phyloP scores from a whole-genome alignment of 805 yeast species.

The Saturnispora diversa region DNA sequence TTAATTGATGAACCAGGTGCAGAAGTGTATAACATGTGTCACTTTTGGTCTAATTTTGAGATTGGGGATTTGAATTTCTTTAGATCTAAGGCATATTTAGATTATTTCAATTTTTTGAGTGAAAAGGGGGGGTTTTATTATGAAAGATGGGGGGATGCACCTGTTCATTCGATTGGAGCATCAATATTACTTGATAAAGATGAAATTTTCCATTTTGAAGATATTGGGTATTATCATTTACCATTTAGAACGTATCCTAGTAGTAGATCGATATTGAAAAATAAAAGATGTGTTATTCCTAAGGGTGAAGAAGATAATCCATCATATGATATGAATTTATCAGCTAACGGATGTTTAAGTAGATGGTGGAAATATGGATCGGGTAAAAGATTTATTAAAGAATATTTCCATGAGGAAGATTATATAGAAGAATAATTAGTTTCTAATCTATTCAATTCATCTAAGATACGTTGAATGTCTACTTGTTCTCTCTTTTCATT shows the following conservation, averaged over 20 bases:
- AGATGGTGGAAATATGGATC: slow-evolving; percentile 72
- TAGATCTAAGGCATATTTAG: slow-evolving; percentile 53
- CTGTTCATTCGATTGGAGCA: slow-evolving; percentile 71
- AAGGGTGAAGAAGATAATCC: slow-evolving; percentile 26
- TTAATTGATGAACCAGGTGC: slow-evolving; percentile 26
- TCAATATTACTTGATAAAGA: slow-evolving; percentile 47
- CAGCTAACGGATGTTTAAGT: slow-evolving; percentile 52
- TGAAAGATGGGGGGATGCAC: slow-evolving; percentile 96
- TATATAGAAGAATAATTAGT: slow-evolving; percentile 29
- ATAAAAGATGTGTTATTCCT: slow-evolving; percentile 48
- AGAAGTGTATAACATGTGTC: slow-evolving; percentile 67
- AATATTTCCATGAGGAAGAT: slow-evolving; percentile 28
- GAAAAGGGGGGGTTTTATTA: slow-evolving; percentile 69
- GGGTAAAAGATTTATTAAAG: slow-evolving; percentile 50
- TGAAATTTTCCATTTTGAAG: slow-evolving; percentile 71
- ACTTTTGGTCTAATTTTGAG: slow-evolving; percentile 85
- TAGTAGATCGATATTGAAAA: slow-evolving; percentile 38
- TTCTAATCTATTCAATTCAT: slow-evolving; percentile 69
- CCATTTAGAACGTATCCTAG: slow-evolving; percentile 63
- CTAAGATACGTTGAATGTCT: slow-evolving; percentile 78
- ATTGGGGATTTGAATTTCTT: slow-evolving; percentile 65
- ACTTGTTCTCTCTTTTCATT: slow-evolving; percentile 73
- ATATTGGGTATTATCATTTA: slow-evolving; percentile 69
- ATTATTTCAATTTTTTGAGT: slow-evolving; percentile 58
- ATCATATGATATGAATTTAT: slow-evolving; percentile 31